Base-by-base conservation (phyloP, 2,329 filamentous ascomycete genomes). In the Fusarium graminum region DNA sequence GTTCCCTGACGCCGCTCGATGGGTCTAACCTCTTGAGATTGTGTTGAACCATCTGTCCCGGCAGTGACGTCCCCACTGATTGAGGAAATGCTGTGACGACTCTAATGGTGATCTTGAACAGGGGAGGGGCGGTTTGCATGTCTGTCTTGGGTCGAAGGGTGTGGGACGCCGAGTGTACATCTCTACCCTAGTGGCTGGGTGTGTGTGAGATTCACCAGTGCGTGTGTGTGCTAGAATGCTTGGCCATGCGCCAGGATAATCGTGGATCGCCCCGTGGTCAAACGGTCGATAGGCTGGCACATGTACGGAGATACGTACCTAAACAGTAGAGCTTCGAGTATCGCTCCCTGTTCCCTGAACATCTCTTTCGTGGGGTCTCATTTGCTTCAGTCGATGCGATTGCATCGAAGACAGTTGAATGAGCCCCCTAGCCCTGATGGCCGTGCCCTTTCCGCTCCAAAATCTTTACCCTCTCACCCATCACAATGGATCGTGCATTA, bases 181-280 rank as follows among this genome's bases (percentile, higher is more conserved):
- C 39, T 28, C 49, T 53, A 50, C 42, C 49, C 32, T 36, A 16
- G 32, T 26, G 41, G 34, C 55, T 54, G 70, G 61, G 69, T 65
- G 65, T 65, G 62, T 41, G 56, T 60, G 56, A 72, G 70, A 72
- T 72, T 61, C 67, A 63, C 32, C 64, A 61, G 65, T 30, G 58
- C 54, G 64, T 60, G 69, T 68, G 68, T 59, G 55, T 65, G 54
- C 43, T 52, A 63, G 58, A 63, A 70, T 67, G 52, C 63, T 69
- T 70, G 60, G 63, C 66, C 51, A 59, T 68, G 59, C 57, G 47
- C 70, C 65, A 69, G 69, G 67, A 70, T 72, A 36, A 54, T 59
- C 64, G 63, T 71, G 71, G 71, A 71, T 72, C 71, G 62, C 70
- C 68, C 67, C 64, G 68, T 65, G 67, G 68, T 69, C 69, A 74